A percentile compares a stretch with the other conserved stretches of the same genome.
Evolutionary conservation across 768 basidiomycete species (phyloP).

Genomic region (Tulasnella sp.): DNA sequence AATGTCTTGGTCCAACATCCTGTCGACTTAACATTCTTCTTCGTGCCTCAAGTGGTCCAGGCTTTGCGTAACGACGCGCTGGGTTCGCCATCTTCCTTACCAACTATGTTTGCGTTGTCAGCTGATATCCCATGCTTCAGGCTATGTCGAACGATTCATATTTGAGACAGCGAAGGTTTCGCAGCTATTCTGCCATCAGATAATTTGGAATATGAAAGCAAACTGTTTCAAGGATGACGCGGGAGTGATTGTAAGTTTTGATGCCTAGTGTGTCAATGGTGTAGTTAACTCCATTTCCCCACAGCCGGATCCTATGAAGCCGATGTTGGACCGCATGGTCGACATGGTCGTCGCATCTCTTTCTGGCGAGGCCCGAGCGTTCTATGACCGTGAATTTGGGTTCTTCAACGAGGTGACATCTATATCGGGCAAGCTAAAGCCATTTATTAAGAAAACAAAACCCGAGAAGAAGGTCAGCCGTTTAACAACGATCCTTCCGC

Average conservation of each 20-base stretch:
- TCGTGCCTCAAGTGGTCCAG: slow-evolving; percentile 97
- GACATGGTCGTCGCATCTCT: slow-evolving; percentile 68
- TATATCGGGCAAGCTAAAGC: slow-evolving; percentile 94
- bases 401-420: slow-evolving; percentile 97
- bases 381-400: slow-evolving; percentile 89
- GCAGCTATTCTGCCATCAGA: slow-evolving; percentile 96
- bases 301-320: slow-evolving; percentile 97
- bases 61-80: slow-evolving; percentile 83
- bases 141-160: slow-evolving; percentile 90
- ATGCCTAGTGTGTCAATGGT: too few species aligned
- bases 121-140: slow-evolving; percentile 34
- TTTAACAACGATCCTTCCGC: background rate
- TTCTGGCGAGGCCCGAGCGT: slow-evolving; percentile 76
- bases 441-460: slow-evolving; percentile 89
- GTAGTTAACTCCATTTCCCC: too few species aligned
- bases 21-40: slow-evolving; percentile 93
- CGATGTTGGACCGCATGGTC: slow-evolving; percentile 81
- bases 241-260: slow-evolving; percentile 58
- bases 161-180: slow-evolving; percentile 97
- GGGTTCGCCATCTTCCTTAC: slow-evolving; percentile 40
- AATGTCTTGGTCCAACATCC: slow-evolving; percentile 91
- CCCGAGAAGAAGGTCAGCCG: slow-evolving; percentile 81
- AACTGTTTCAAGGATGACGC: slow-evolving; percentile 90
- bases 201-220: slow-evolving; percentile 99
- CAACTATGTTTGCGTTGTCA: background rate